phyloP scores from a whole-genome alignment of 768 basidiomycete genomes.

The Rhodotorula graminis region DNA sequence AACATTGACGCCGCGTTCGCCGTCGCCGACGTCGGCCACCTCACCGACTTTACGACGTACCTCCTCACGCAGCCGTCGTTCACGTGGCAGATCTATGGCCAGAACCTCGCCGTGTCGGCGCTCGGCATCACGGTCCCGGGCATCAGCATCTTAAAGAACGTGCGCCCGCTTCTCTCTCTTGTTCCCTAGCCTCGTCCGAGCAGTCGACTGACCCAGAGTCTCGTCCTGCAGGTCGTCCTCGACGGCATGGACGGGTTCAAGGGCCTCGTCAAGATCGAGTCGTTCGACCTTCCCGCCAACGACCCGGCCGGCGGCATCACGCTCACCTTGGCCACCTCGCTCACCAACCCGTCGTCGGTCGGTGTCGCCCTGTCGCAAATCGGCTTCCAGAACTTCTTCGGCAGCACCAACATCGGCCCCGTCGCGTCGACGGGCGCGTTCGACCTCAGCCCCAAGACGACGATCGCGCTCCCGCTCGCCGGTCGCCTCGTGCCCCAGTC shows the following conservation, averaged over 20 bases:
- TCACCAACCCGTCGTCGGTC: conserved; percentile 70
- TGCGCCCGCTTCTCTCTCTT: background rate
- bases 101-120: conserved; percentile 61
- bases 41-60: conserved; percentile 53
- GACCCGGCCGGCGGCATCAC: conserved; percentile 69
- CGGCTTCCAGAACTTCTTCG: conserved; percentile 59
- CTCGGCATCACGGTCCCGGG: conserved; percentile 51
- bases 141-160: conserved; percentile 55
- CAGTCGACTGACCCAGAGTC: background rate
- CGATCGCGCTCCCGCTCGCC: conserved; percentile 55
- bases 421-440: conserved; percentile 55
- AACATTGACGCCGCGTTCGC: conserved; percentile 57
- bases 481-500: conserved; percentile 65
- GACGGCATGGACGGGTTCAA: conserved; percentile 68
- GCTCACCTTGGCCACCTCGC: conserved; percentile 60
- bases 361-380: conserved; percentile 62
- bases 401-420: conserved; percentile 55
- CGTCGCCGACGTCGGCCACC: conserved; percentile 57
- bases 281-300: conserved; percentile 65
- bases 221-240: conserved; percentile 50
- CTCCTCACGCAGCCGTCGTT: conserved; percentile 64
- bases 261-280: conserved; percentile 59
- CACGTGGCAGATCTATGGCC: conserved; percentile 63
- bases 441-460: conserved; percentile 57
- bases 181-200: too few species aligned